Evolutionary conservation across 2,329 filamentous ascomycete genomes (phyloP), one percentile per base, ranked within the genome.

Genomic region (Cryphonectria carpinicola): DNA sequence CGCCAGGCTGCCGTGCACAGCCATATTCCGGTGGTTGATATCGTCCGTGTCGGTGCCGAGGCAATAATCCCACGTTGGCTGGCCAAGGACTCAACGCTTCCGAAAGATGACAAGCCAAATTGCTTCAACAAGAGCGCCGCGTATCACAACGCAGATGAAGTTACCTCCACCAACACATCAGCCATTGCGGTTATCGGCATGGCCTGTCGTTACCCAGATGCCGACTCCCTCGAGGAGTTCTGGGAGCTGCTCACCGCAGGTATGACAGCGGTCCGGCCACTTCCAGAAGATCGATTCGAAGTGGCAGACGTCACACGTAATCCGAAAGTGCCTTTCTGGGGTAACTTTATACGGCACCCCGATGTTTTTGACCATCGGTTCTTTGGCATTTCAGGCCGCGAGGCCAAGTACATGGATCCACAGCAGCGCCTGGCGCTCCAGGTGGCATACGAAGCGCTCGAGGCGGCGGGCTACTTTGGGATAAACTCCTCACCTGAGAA

Each of bases 221-320:
- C 80, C 3, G 77, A 82, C 8, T 75, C 78, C 52, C 56, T 80
- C 0, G 77, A 79, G 1, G 79, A 80, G 54, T 81, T 80, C 72
- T 78, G 74, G 74, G 61, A 79, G 0, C 65, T 83, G 28, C 68
- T 82, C 8, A 60, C 65, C 2, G 62, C 65, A 1, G 79, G 76
- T 10, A 25, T 75, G 67, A 56, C 54, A 0, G 35, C 64, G 17
- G 54, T 61, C 28, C 19, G 39, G 19, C 14, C 35, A 3, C 11
- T 70, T 4, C 70, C 70, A 4, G 4, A 4, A 11, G 46, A 32
- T n/a, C 70, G 70, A 14, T 70, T 70, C 28, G 37, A 49, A 22
- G 32, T 43, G 19, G 19, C 64, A 10, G n/a, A 56, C 3, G 22
- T 69, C 3, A 62, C 17, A 17, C 67, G 70, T 17, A 49, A 1